phyloP scores from a whole-genome alignment of 2,329 filamentous ascomycete genomes.

The Phaeosphaeriaceae sp. region DNA sequence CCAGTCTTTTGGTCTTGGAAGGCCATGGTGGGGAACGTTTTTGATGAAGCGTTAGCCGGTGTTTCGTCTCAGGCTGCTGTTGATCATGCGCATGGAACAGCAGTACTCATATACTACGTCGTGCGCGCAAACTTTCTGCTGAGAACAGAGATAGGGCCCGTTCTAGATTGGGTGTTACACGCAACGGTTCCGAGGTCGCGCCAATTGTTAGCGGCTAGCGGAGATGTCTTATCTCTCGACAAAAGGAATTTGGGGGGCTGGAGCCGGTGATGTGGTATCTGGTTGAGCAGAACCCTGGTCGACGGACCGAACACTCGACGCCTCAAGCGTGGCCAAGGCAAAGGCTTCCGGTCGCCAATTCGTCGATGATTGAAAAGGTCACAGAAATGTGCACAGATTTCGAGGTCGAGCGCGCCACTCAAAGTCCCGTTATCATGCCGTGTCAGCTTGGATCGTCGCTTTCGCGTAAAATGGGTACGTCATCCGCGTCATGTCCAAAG shows the following conservation, averaged over 20 bases:
- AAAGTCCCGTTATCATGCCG: neutral
- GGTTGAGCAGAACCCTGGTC: neutral
- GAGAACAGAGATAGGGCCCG: neutral
- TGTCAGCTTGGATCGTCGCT: neutral
- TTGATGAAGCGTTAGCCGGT: neutral
- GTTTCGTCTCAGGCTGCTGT: neutral
- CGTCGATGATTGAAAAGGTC: neutral
- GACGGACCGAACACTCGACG: neutral
- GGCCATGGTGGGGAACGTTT: constrained; percentile 6
- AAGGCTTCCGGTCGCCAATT: neutral
- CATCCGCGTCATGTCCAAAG: neutral
- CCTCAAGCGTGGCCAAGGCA: neutral
- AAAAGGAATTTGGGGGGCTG: neutral
- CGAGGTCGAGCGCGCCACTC: neutral
- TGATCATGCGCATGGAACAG: neutral
- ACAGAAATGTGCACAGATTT: neutral
- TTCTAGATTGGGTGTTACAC: neutral
- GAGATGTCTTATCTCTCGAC: neutral
- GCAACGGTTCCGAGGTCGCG: neutral
- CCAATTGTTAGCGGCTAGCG: neutral
- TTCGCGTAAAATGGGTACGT: neutral
- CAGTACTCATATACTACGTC: neutral
- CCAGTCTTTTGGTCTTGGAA: constrained; percentile 11
- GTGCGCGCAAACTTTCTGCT: neutral
- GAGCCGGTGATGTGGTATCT: neutral